Percentiles rank a stretch among this genome's conserved stretches.
Evolutionary conservation across 2,329 filamentous ascomycete genomes (phyloP).

Genomic region (Alternaria sp.): DNA sequence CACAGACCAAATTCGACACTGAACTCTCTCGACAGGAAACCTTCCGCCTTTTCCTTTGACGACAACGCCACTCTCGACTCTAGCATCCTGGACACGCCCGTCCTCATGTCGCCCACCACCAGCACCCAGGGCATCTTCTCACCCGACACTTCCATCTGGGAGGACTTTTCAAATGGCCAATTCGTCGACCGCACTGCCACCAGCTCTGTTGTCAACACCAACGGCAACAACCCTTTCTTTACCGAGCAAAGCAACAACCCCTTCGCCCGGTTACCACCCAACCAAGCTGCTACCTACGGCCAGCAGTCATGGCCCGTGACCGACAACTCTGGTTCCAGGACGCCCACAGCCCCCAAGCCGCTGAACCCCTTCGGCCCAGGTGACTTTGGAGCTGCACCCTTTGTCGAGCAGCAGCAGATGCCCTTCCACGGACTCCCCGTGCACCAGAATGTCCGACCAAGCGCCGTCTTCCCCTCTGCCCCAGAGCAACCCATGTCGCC

Average conservation of each 20-base stretch:
- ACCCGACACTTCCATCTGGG: conserved; percentile 60
- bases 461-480: conserved; percentile 59
- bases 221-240: conserved; percentile 60
- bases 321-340: conserved; percentile 74
- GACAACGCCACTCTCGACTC: conserved; percentile 64
- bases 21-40: conserved; percentile 50
- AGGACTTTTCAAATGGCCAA: conserved; percentile 55
- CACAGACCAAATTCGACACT: conserved; percentile 50
- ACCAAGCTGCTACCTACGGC: conserved; percentile 57
- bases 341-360: conserved; percentile 76
- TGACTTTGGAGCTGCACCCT: conserved; percentile 60
- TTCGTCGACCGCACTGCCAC: conserved; percentile 50
- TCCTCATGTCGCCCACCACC: conserved; percentile 60
- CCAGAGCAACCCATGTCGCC: conserved; percentile 66
- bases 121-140: conserved; percentile 61
- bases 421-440: conserved; percentile 50
- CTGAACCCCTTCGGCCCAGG: conserved; percentile 69
- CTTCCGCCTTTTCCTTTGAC: conserved; percentile 56
- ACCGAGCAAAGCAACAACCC: conserved; percentile 62
- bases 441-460: conserved; percentile 55
- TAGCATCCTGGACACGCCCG: conserved; percentile 50
- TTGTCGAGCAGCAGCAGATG: conserved; percentile 53
- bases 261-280: conserved; percentile 69
- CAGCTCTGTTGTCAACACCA: conserved; percentile 52
- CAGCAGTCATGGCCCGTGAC: conserved; percentile 69